Conservation (phyloP, 1,284 basidiomycete species). For the Moesziomyces antarcticus region DNA sequence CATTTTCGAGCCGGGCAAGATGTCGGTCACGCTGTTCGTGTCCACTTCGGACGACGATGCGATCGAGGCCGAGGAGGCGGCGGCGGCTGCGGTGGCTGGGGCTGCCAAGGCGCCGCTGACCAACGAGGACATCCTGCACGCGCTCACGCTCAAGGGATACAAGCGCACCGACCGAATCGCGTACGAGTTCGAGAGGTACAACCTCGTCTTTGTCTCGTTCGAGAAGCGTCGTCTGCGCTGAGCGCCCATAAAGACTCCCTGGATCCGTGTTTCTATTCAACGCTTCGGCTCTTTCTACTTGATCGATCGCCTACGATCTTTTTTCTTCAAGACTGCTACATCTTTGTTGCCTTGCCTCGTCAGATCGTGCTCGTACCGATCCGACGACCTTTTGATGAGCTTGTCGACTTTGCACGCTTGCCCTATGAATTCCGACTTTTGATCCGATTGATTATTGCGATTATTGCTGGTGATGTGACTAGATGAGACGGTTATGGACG, state of each 20-base stretch:
- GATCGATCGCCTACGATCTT: background rate
- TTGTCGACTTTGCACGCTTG: background rate
- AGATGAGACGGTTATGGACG: conserved; percentile 35
- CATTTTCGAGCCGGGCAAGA: conserved; percentile 89
- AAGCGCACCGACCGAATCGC: conserved; percentile 92
- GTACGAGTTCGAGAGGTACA: conserved; percentile 96
- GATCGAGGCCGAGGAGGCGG: conserved; percentile 66
- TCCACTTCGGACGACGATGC: conserved; percentile 70
- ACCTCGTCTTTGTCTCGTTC: conserved; percentile 76
- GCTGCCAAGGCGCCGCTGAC: conserved; percentile 32
- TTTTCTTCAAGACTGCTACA: too few species aligned
- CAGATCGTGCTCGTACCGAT: too few species aligned
- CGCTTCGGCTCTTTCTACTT: background rate
- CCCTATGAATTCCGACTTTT: background rate
- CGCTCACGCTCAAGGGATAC: conserved; percentile 65
- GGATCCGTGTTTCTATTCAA: background rate
- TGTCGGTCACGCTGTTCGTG: conserved; percentile 91
- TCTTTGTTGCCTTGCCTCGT: too few species aligned
- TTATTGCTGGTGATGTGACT: background rate
- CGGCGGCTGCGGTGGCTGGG: conserved; percentile 25
- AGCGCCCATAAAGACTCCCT: background rate
- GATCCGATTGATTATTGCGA: background rate
- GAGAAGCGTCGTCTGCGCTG: conserved; percentile 29
- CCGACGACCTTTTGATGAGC: too few species aligned
- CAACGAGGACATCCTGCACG: conserved; percentile 64